phyloP scores from a whole-genome alignment of 768 basidiomycete genomes.

The Pisolithus sp. region DNA sequence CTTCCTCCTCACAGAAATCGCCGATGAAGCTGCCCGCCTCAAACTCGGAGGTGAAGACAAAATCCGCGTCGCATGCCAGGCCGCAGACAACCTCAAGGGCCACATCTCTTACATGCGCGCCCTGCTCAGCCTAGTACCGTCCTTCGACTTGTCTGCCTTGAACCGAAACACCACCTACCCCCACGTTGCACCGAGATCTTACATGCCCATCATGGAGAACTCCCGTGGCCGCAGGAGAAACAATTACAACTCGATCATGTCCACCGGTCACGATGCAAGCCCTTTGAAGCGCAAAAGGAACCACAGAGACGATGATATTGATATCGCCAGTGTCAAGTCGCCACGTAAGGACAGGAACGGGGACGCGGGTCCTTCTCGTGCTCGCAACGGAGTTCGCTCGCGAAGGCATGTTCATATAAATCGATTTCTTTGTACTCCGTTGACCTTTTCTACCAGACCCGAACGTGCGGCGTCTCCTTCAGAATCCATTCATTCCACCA shows the following conservation, averaged over 20 bases:
- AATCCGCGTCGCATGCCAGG: slow-evolving; percentile 88
- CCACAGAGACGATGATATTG: slow-evolving; percentile 59
- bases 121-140: slow-evolving; percentile 58
- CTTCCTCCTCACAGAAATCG: slow-evolving; percentile 84
- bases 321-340: slow-evolving; percentile 42
- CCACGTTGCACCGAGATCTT: slow-evolving; percentile 64
- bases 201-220: slow-evolving; percentile 64
- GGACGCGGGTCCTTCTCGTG: slow-evolving; percentile 38
- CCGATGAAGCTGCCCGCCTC: slow-evolving; percentile 86
- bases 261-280: slow-evolving; percentile 48
- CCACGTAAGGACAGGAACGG: slow-evolving; percentile 56
- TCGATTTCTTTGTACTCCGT: neutral
- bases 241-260: slow-evolving; percentile 49
- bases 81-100: slow-evolving; percentile 77
- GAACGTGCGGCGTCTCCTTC: slow-evolving; percentile 67
- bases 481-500: slow-evolving; percentile 66
- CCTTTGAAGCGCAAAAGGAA: slow-evolving; percentile 60
- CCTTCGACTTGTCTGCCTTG: slow-evolving; percentile 51
- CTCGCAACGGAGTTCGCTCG: slow-evolving; percentile 47
- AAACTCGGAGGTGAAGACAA: slow-evolving; percentile 97
- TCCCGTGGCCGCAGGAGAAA: slow-evolving; percentile 51
- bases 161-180: slow-evolving; percentile 67
- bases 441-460: slow-evolving; percentile 32
- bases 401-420: slow-evolving; percentile 49
- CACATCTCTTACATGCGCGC: slow-evolving; percentile 56